These are phyloP conservation scores for Inga laurina DNA, from an alignment of 306 rosid genomes.

Conservation along the genomic window DNA sequence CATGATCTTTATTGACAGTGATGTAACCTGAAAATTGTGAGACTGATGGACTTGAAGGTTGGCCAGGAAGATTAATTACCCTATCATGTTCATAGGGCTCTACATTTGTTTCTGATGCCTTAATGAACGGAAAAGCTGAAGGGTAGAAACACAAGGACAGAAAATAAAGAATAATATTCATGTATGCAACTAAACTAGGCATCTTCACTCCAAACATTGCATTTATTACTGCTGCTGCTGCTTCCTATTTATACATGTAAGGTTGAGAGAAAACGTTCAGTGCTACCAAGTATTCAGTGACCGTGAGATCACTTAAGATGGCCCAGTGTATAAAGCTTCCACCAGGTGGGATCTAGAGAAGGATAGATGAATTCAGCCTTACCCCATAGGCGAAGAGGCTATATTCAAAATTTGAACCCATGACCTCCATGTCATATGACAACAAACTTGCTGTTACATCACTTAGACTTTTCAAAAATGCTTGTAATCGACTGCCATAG, in stretches of 20 bases:
- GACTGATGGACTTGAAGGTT: conserved; percentile 44
- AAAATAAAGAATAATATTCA: conserved; percentile 29
- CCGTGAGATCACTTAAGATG: neutral
- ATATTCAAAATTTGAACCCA: no score
- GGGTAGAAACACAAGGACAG: conserved; percentile 27
- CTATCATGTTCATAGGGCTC: conserved; percentile 47
- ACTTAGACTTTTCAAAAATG: conserved; percentile 2
- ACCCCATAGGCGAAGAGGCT: no score
- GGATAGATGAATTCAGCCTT: no score
- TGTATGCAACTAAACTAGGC: conserved; percentile 2
- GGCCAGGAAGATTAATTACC: conserved; percentile 51
- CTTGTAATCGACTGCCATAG: neutral
- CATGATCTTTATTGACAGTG: conserved; percentile 51
- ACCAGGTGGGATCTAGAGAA: no score
- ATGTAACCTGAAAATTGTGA: conserved; percentile 61
- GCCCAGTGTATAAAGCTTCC: no score
- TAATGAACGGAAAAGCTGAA: conserved; percentile 6
- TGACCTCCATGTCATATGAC: no score
- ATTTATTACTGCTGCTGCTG: conserved; percentile 15
- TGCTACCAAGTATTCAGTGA: neutral
- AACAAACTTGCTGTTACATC: no score
- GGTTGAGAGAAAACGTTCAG: neutral
- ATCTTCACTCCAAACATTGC: conserved; percentile 22
- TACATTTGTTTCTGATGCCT: conserved; percentile 37
- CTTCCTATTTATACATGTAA: neutral